Conservation (phyloP, 2,329 filamentous ascomycete genomes). For the Emericellopsis cladophorae region DNA sequence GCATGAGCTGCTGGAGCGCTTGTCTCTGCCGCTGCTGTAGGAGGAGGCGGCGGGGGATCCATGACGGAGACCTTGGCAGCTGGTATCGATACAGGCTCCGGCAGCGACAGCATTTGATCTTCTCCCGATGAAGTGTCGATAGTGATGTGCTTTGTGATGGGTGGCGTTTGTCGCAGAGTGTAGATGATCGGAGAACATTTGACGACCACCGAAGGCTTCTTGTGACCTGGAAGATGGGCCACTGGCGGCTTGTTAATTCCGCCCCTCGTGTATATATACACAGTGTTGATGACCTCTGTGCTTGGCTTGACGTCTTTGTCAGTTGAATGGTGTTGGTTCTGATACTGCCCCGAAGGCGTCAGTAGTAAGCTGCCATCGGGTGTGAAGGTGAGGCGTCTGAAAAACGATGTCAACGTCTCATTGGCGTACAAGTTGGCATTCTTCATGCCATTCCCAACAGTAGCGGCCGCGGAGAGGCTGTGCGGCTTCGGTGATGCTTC, state of each 20-base stretch:
- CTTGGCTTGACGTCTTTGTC: conserved; percentile 57
- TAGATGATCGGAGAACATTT: conserved; percentile 89
- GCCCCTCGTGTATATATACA: conserved; percentile 94
- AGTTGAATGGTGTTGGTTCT: conserved; percentile 52
- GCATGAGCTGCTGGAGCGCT: conserved; percentile 9
- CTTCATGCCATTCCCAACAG: conserved; percentile 49
- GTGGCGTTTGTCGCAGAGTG: conserved; percentile 55
- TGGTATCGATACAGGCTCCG: conserved; percentile 64
- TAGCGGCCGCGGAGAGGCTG: conserved; percentile 37
- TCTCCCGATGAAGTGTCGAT: conserved; percentile 87
- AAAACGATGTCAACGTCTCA: conserved; percentile 94
- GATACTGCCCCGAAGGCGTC: conserved; percentile 91
- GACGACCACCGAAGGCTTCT: conserved; percentile 93
- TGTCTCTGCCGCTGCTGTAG: conserved; percentile 3
- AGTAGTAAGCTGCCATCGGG: conserved; percentile 89
- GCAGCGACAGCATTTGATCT: conserved; percentile 70
- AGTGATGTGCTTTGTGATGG: conserved; percentile 75
- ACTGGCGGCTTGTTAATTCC: conserved; percentile 95
- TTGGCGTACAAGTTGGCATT: conserved; percentile 92
- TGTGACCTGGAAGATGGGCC: conserved; percentile 89
- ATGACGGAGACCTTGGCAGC: conserved; percentile 50
- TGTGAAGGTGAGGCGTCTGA: conserved; percentile 83
- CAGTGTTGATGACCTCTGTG: conserved; percentile 89
- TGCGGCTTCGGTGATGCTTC: conserved; percentile 77
- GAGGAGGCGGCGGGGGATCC: conserved; percentile 66